Evolutionary conservation across 208 protist species (phyloP).

Genomic region (Crithidia brevicula): DNA sequence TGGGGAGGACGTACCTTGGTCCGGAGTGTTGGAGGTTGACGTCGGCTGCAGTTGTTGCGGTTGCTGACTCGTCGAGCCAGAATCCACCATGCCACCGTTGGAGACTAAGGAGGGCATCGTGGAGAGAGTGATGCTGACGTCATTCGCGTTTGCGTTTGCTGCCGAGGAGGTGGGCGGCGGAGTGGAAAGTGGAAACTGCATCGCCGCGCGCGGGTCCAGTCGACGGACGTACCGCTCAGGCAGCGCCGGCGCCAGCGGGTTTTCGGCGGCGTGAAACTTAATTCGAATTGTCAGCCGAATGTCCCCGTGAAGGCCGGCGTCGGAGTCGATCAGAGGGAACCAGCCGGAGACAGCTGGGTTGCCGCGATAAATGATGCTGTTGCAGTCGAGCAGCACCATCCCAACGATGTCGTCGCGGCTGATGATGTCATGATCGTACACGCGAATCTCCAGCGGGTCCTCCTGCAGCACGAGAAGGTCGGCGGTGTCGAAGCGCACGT

Average conservation of each 20-base stretch:
- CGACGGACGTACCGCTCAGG: slow-evolving; percentile 66
- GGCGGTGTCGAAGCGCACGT: slow-evolving; percentile 84
- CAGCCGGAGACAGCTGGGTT: slow-evolving; percentile 80
- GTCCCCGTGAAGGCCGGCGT: slow-evolving; percentile 79
- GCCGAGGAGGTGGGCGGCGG: not conserved
- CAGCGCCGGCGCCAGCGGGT: slow-evolving; percentile 80
- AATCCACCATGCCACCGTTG: not conserved
- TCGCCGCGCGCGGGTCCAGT: slow-evolving; percentile 20
- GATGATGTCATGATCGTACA: slow-evolving; percentile 97
- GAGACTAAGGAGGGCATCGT: not conserved
- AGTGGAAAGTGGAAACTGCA: not conserved
- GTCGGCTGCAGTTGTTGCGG: slow-evolving; percentile 3
- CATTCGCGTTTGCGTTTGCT: slow-evolving; percentile 5
- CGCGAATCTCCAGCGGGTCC: slow-evolving; percentile 93
- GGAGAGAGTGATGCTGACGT: slow-evolving; percentile 13
- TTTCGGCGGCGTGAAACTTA: slow-evolving; percentile 90
- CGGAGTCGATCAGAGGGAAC: slow-evolving; percentile 93
- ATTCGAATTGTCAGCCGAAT: slow-evolving; percentile 88
- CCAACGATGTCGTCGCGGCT: slow-evolving; percentile 96
- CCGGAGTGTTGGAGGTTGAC: not conserved
- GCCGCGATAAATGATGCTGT: slow-evolving; percentile 80
- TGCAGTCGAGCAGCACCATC: slow-evolving; percentile 93
- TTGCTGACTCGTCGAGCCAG: not conserved
- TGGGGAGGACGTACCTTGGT: not conserved
- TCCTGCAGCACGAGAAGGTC: slow-evolving; percentile 93